Evolutionary conservation across 768 basidiomycete genomes (phyloP), one percentile per base, ranked within the genome.

Genomic region (Hygrocybe coccinea): DNA sequence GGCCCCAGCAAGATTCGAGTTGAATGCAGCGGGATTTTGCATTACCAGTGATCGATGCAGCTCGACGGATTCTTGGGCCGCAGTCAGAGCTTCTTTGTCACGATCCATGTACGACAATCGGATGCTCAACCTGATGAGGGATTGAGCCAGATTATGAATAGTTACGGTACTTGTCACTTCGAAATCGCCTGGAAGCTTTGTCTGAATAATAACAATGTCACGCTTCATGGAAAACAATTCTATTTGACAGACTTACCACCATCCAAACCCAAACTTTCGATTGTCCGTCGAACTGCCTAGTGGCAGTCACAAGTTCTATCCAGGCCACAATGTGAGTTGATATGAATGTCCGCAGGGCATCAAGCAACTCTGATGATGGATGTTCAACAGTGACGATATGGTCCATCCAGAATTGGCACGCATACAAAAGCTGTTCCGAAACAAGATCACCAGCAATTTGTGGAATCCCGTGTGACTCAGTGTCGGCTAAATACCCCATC

Each of bases 71-170:
- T n/a, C n/a, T n/a, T n/a, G n/a, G n/a, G n/a, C n/a, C n/a, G n/a
- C n/a, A n/a, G 37, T 38, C 37, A 59, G 56, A 25, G 56, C 57
- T 41, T 58, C 56, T 43, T 59, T 45, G 10, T 21, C 15, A 2
- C 47, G 15, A 17, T 43, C 57, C 10, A 56, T 44, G 6, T 48
- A 22, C 7, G 11, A 29, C 10, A 59, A 35, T 35, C 47, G 37
- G 14, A 14, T 33, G 7, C 56, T 57, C n/a, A 51, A 44, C 2
- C 21, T 39, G 56, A 45, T 22, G 14, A 59, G 41, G 21, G 57
- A 50, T 33, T 29, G n/a, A 11, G 56, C 57, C 12, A 57, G 9
- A 46, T n/a, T 24, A n/a, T 46, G 9, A 46, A 10, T 10, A 46
- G 15, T 46, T 10, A 24, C 19, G 22, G 44, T 15, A 33, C 33